phyloP scores from a whole-genome alignment of 768 basidiomycete genomes.

The Collybia nuda region DNA sequence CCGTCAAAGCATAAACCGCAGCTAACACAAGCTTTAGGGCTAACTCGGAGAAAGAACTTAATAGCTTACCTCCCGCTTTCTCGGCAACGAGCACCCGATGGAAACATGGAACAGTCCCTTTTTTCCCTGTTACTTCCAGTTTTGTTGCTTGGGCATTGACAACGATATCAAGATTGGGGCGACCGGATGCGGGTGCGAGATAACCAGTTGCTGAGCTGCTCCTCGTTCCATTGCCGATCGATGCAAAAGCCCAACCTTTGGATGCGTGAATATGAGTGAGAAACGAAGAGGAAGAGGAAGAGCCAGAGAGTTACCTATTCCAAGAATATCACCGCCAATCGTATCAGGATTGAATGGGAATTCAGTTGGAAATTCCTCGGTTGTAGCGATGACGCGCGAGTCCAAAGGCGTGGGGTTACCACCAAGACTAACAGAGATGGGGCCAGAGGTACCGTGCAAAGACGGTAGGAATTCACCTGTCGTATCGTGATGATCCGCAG shows the following conservation, averaged over 20 bases:
- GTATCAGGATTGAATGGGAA: constrained; percentile 37
- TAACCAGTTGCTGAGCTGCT: constrained; percentile 31
- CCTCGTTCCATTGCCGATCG: constrained; percentile 17
- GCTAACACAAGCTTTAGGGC: no score
- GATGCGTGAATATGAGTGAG: no score
- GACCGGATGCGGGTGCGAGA: constrained; percentile 22
- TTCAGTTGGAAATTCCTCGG: constrained; percentile 25
- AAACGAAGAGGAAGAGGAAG: no score
- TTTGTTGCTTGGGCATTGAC: constrained; percentile 20
- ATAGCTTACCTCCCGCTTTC: no score
- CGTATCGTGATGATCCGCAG: constrained; percentile 28
- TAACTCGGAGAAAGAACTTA: no score
- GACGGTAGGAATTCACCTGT: constrained; percentile 30
- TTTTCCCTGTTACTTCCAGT: no score
- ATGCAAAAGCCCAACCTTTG: constrained; percentile 14
- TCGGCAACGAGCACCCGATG: no score
- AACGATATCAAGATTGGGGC: constrained; percentile 29
- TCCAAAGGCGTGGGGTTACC: constrained; percentile 25
- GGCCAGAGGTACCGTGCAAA: constrained; percentile 27
- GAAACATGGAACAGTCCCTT: no score
- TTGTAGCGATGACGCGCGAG: constrained; percentile 25
- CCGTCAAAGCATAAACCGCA: background rate
- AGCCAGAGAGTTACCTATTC: constrained; percentile 25
- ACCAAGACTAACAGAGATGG: constrained; percentile 24
- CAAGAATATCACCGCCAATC: constrained; percentile 36